A percentile compares a stretch with the other conserved stretches of the same genome.
Evolutionary conservation across 2,329 filamentous ascomycete genomes (phyloP).

Genomic region (Colletotrichum tofieldiae): DNA sequence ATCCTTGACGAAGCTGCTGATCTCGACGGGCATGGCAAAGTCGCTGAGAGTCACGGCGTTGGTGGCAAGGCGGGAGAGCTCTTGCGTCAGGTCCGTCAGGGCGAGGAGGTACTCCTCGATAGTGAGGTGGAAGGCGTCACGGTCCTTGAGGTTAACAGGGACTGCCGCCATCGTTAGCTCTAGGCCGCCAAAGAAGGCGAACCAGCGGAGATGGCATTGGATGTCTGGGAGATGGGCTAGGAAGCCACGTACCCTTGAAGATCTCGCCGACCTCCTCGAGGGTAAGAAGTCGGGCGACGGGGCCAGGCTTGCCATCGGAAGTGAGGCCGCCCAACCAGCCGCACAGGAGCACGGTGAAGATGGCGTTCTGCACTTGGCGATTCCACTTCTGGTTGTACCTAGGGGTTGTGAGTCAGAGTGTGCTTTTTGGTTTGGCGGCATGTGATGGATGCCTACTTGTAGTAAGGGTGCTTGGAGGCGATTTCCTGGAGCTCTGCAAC

Average conservation of each 20-base stretch:
- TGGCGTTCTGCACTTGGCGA: constrained; percentile 85
- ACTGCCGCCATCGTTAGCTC: constrained; percentile 65
- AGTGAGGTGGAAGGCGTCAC: constrained; percentile 93
- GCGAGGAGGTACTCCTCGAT: constrained; percentile 97
- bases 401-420: constrained; percentile 32
- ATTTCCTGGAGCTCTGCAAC: constrained; percentile 79
- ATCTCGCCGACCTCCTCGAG: constrained; percentile 89
- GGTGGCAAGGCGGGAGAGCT: constrained; percentile 90
- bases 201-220: background rate
- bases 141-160: constrained; percentile 90
- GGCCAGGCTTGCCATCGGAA: constrained; percentile 65
- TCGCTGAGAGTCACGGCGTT: constrained; percentile 96
- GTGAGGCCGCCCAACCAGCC: constrained; percentile 86
- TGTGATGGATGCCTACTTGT: constrained; percentile 75
- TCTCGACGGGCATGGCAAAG: constrained; percentile 86
- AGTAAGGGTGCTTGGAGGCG: constrained; percentile 92
- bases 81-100: constrained; percentile 89
- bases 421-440: background rate
- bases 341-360: constrained; percentile 69
- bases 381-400: constrained; percentile 90
- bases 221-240: constrained; percentile 8
- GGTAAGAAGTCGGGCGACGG: constrained; percentile 80
- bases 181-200: background rate
- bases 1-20: constrained; percentile 94
- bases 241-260: constrained; percentile 73